Evolutionary conservation across 306 rosid species (phyloP), one percentile per base, ranked within the genome.

Genomic region (Delonix regia): DNA sequence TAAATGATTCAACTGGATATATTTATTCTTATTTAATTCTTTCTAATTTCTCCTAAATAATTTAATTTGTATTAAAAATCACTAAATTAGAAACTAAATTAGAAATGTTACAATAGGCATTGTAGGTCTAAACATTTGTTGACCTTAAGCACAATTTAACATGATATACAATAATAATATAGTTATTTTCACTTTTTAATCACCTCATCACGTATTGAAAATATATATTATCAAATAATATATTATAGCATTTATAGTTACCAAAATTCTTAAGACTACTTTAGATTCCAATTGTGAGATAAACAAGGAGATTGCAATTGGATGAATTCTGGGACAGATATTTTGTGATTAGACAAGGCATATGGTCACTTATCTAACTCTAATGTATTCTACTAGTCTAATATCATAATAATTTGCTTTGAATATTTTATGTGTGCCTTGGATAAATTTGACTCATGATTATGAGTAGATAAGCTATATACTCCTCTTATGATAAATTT

Each of bases 171-270:
- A 42, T 19, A 8, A 45, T 71, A 39, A 55, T 36, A 16, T 7
- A 21, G 49, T 36, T 60, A n/a, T 47, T 61, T 71, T 36, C 25
- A 78, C 22, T 55, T 71, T 52, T 36, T 14, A 78, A 47, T 68
- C 64, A 47, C 64, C 30, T 45, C 33, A 47, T 22, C 44, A 1
- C 10, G 22, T 34, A 34, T 62, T 45, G 63, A 38, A 36, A 69
- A 64, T 12, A 57, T 24, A 34, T 60, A 25, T 71, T 24, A 71
- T 16, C 62, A 67, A 7, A 4, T 22, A 1, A 25, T 41, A 18
- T 62, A 33, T 6, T 67, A 12, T 22, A 42, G 34, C 28, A 41
- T 64, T 28, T 64, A 4, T 38, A 30, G 68, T 62, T 30, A 1
- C 41, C 66, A 28, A 30, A 61, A 61, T 7, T 61, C 34, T 16